A percentile compares a stretch with the other conserved stretches of the same genome.
Conservation (phyloP, 768 basidiomycete genomes). For the Porphyrellus cyaneotinctus region DNA sequence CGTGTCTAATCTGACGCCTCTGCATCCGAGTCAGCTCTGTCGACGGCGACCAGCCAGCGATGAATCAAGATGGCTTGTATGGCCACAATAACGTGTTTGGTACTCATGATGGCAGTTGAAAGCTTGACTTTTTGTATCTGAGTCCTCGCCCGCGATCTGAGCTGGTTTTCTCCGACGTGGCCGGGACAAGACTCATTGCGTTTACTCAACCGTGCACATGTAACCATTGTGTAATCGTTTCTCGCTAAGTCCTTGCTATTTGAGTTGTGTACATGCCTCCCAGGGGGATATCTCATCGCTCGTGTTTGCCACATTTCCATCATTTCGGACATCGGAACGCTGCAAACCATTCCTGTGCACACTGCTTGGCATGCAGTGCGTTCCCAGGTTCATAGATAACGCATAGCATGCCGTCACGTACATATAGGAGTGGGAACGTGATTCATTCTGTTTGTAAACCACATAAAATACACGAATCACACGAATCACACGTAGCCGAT, state of each 20-base stretch:
- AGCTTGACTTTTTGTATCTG: slow-evolving; percentile 6
- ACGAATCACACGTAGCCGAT: not conserved
- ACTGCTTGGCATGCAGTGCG: slow-evolving; percentile 1
- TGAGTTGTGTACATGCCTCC: not conserved
- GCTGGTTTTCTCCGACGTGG: not conserved
- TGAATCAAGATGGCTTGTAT: slow-evolving; percentile 6
- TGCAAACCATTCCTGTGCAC: slow-evolving; percentile 14
- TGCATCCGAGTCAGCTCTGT: slow-evolving; percentile 1
- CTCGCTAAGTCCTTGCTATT: not conserved
- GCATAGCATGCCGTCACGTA: not conserved
- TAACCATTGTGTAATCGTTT: not conserved
- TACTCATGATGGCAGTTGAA: slow-evolving; percentile 1
- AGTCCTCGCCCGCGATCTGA: not conserved
- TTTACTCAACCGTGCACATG: slow-evolving; percentile 7
- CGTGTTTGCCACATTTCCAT: slow-evolving; percentile 25
- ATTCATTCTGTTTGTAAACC: slow-evolving; percentile 13
- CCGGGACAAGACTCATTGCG: not conserved
- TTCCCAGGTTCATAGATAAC: slow-evolving; percentile 3
- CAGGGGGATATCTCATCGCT: slow-evolving; percentile 7
- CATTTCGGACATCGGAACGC: slow-evolving; percentile 13
- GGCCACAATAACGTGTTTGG: slow-evolving; percentile 9
- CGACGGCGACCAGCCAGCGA: slow-evolving; percentile 4
- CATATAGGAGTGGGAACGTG: slow-evolving; percentile 2
- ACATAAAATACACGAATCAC: not conserved
- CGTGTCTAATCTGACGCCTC: not conserved